Evolutionary conservation across 202 grass and related monocot species (phyloP).

Genomic region (Zizania palustris): DNA sequence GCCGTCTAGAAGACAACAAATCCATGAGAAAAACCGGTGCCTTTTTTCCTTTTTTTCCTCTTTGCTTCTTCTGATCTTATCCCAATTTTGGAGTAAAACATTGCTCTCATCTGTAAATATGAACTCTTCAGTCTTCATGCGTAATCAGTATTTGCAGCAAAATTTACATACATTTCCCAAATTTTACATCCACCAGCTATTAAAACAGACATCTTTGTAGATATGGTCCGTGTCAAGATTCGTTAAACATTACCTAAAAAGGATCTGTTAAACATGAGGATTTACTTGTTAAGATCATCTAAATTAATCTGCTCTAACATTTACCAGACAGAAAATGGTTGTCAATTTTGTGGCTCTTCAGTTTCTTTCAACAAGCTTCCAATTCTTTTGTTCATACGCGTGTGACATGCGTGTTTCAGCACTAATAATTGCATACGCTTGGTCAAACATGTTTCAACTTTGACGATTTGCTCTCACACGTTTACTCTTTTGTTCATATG

Average conservation of each 20-base stretch:
- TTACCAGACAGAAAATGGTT: background rate
- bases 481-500: too few relatives aligned
- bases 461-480: slow-evolving; percentile 19
- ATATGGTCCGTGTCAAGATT: background rate
- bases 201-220: background rate
- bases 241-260: background rate
- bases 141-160: slow-evolving; percentile 28
- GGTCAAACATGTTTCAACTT: slow-evolving; percentile 57
- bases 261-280: background rate
- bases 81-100: slow-evolving; percentile 40
- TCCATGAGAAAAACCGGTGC: background rate
- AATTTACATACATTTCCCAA: background rate
- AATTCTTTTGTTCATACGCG: background rate
- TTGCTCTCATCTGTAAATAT: slow-evolving; percentile 44
- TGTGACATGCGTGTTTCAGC: background rate
- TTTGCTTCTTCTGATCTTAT: slow-evolving; percentile 14
- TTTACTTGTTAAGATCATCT: background rate
- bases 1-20: slow-evolving; percentile 37
- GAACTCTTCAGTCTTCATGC: slow-evolving; percentile 11
- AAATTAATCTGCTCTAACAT: background rate
- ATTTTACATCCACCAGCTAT: background rate
- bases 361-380: slow-evolving; percentile 10
- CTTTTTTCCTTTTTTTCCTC: background rate
- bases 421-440: background rate
- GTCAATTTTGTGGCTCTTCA: background rate